A percentile compares a stretch with the other conserved stretches of the same genome.
Conservation (phyloP, 2,329 filamentous ascomycete genomes). For the Ascochyta lentis region DNA sequence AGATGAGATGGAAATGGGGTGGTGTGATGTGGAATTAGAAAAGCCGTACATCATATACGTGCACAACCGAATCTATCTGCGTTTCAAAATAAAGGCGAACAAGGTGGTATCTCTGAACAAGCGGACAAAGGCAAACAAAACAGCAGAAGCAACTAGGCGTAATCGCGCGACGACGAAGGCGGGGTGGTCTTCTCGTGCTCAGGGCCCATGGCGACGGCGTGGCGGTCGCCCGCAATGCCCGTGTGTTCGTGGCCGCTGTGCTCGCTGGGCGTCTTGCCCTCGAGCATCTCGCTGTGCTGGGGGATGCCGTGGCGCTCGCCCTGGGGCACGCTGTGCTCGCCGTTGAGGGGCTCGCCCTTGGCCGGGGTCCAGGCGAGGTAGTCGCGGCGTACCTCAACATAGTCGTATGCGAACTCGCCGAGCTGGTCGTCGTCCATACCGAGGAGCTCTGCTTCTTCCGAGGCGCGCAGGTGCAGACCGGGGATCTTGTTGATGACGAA, state of each 20-base stretch:
- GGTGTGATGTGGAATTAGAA: conserved; percentile 5
- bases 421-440: conserved; percentile 92
- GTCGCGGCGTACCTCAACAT: conserved; percentile 86
- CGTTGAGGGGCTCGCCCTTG: conserved; percentile 67
- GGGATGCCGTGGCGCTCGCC: conserved; percentile 72
- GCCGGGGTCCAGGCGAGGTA: conserved; percentile 88
- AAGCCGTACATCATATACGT: conserved; percentile 13
- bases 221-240: conserved; percentile 59
- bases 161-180: conserved; percentile 16
- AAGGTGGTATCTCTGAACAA: conserved; percentile 25
- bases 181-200: conserved; percentile 50
- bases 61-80: not conserved
- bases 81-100: conserved; percentile 4
- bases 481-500: conserved; percentile 77
- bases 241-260: conserved; percentile 54
- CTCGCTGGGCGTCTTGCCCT: conserved; percentile 60
- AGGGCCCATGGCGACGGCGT: conserved; percentile 54
- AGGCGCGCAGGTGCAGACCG: conserved; percentile 79
- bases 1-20: too few relatives aligned
- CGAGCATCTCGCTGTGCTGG: conserved; percentile 71
- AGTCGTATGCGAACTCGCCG: conserved; percentile 89
- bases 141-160: conserved; percentile 6
- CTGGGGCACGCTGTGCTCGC: conserved; percentile 68
- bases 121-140: conserved; percentile 10
- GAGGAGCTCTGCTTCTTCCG: conserved; percentile 81